Evolutionary conservation across 257 asterid species (phyloP).

Genomic region (Solanum dulcamara): DNA sequence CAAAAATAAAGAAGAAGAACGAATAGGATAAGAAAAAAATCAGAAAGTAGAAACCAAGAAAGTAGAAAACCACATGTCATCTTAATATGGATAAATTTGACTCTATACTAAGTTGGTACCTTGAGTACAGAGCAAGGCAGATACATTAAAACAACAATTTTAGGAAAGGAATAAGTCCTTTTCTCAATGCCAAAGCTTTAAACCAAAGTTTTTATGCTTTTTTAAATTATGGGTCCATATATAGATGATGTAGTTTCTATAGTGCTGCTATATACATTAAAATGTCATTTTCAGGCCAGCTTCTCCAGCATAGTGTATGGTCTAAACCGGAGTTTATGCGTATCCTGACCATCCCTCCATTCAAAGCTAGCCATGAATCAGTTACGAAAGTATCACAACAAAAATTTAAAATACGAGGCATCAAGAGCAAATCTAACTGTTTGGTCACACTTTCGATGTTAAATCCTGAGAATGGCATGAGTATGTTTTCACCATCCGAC

Average conservation of each 20-base stretch:
- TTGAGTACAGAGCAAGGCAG: conserved; percentile 19
- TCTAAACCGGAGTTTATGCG: neutral
- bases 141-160: neutral
- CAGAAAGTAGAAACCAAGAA: neutral
- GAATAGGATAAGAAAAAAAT: neutral
- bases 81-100: neutral
- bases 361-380: conserved; percentile 1
- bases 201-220: neutral
- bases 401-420: neutral
- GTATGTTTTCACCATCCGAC: conserved; percentile 28
- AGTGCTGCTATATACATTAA: neutral
- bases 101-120: conserved; percentile 5
- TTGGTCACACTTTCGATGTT: conserved; percentile 8
- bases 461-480: neutral
- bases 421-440: conserved; percentile 4
- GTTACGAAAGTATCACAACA: neutral
- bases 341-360: neutral
- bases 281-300: conserved; percentile 3
- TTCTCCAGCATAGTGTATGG: neutral
- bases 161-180: conserved; percentile 14
- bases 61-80: neutral
- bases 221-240: neutral
- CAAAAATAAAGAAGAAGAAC: neutral
- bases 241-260: neutral
- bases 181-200: conserved; percentile 17